Evolutionary conservation across 352 stramenopile genomes (phyloP).

Genomic region (Phytophthora pini): DNA sequence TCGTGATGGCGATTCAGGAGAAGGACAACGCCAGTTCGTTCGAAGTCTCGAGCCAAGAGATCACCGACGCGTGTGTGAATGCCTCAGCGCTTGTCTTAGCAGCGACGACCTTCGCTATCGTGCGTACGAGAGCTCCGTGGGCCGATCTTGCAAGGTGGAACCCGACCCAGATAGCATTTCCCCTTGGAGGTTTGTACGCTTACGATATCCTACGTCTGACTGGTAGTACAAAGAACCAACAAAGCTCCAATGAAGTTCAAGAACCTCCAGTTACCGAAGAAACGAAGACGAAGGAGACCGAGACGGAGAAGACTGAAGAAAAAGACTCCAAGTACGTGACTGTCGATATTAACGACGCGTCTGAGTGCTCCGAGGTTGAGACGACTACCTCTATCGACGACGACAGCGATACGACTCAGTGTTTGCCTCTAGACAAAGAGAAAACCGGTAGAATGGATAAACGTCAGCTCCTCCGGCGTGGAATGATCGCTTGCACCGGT

Average conservation of each 20-base stretch:
- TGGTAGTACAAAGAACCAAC: constrained; percentile 2
- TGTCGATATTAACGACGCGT: constrained; percentile 5
- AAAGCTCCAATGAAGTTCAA: not conserved
- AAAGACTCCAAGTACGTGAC: constrained; percentile 9
- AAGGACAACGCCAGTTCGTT: constrained; percentile 12
- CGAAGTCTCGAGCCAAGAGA: constrained; percentile 18
- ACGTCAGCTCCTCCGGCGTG: not conserved
- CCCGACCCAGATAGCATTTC: constrained; percentile 1
- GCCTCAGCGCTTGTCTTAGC: not conserved
- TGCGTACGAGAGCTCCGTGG: constrained; percentile 16
- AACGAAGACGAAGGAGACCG: not conserved
- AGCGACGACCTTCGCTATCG: constrained; percentile 10
- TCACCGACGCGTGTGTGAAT: constrained; percentile 14
- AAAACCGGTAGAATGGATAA: not conserved
- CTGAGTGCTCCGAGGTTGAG: not conserved
- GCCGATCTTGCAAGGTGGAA: constrained; percentile 23
- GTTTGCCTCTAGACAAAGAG: constrained; percentile 1
- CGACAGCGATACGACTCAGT: not conserved
- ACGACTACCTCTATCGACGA: not conserved
- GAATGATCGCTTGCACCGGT: constrained; percentile 2
- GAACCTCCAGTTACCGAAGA: not conserved
- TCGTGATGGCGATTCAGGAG: constrained; percentile 39
- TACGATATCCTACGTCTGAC: constrained; percentile 1
- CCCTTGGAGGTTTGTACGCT: not conserved
- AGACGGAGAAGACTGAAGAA: not conserved